Conservation (phyloP, 1,139 yeast genomes). For the Suhomyces bribrorum region DNA sequence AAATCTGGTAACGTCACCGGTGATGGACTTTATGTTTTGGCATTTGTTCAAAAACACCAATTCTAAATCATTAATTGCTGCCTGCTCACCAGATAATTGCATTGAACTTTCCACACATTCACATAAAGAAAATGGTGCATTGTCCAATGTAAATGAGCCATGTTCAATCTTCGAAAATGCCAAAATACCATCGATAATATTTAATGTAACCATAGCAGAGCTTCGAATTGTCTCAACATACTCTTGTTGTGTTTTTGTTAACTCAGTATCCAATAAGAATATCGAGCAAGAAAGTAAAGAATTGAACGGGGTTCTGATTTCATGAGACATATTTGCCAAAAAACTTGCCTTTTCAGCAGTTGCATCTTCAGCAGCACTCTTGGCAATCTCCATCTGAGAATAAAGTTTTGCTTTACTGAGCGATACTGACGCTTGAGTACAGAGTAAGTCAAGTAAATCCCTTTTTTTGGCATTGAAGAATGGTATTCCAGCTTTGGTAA, state of each 20-base stretch:
- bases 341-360: conserved; percentile 61
- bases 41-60: conserved; percentile 49
- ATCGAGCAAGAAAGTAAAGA: conserved; percentile 57
- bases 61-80: conserved; percentile 47
- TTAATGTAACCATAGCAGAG: conserved; percentile 55
- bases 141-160: conserved; percentile 51
- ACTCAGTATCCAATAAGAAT: conserved; percentile 51
- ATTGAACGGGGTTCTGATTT: conserved; percentile 60
- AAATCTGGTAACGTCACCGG: conserved; percentile 54
- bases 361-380: conserved; percentile 59
- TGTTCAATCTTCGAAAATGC: conserved; percentile 60
- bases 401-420: conserved; percentile 51
- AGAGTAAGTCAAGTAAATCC: conserved; percentile 47
- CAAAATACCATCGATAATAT: conserved; percentile 57
- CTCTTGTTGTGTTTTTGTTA: conserved; percentile 50
- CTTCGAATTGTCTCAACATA: conserved; percentile 56
- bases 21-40: conserved; percentile 42
- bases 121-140: conserved; percentile 49
- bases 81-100: conserved; percentile 55
- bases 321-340: conserved; percentile 63
- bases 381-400: conserved; percentile 53
- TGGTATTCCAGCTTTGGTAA: conserved; percentile 7
- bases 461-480: conserved; percentile 36
- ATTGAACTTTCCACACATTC: conserved; percentile 56
- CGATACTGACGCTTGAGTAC: conserved; percentile 58